Evolutionary conservation across 2,329 filamentous ascomycete species (phyloP), one percentile per base, ranked within the genome.

Genomic region (Phyllosticta capitalensis): DNA sequence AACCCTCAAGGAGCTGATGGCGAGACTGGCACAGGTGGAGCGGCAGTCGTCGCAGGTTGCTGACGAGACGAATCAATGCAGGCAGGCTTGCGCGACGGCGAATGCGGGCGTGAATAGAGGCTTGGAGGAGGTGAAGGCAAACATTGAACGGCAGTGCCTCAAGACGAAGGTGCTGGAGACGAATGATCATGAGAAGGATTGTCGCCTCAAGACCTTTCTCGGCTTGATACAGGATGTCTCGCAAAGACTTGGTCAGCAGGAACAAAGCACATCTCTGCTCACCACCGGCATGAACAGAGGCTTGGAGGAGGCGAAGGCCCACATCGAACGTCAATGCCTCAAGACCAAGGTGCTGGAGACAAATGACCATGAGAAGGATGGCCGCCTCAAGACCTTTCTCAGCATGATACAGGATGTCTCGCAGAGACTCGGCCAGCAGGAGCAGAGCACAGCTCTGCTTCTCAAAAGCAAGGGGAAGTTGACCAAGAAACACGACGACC

Each of bases 361-460:
- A 3, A 45, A 45, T 45, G 38, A 45, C 38, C 14, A 45, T 6
- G 38, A 45, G 17, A 45, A 45, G 38, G 38, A 45, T n/a, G 38
- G 38, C 7, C 38, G 38, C 38, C 38, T 45, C 14, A 45, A 45
- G 38, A 45, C 14, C 7, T 45, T 45, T n/a, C 20, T 28, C 19
- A 19, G 12, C 38, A n/a, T 59, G 26, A 38, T 59, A 17, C 30
- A 49, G 30, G 52, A 48, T 12, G 54, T 59, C 10, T 52, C 53
- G 33, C 21, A 33, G 5, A 59, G 52, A 19, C 51, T 59, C 5
- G 56, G 28, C 9, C 56, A 59, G n/a, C 52, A 54, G 19, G 52
- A 59, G n/a, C 14, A 50, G 14, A 7, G 56, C 45, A 30, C 22
- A 14, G 14, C 14, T 5, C 14, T 21, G 14, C n/a, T 33, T 21